These are phyloP conservation scores for Cystobasidium pallidum DNA, from an alignment of 1,284 basidiomycete species.

Conservation along the genomic window DNA sequence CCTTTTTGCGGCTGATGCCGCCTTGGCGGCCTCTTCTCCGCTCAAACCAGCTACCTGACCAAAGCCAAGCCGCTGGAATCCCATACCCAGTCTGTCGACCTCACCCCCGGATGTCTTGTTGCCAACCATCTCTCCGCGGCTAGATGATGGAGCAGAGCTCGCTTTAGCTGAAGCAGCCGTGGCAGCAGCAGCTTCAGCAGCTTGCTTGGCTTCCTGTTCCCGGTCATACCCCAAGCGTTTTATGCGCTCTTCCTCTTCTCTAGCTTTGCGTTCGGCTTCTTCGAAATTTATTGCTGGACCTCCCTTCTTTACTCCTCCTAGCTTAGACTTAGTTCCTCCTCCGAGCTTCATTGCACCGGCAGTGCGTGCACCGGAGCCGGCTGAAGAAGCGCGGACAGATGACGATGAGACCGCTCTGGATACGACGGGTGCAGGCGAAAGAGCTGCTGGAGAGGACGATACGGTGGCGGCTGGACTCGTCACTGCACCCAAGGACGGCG, in stretches of 20 bases:
- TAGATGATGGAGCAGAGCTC: conserved; percentile 38
- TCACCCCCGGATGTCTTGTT: conserved; percentile 56
- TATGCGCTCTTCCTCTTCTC: conserved; percentile 84
- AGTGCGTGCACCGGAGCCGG: conserved; percentile 63
- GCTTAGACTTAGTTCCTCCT: conserved; percentile 58
- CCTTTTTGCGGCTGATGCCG: conserved; percentile 50
- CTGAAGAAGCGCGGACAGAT: conserved; percentile 61
- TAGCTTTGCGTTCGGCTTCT: conserved; percentile 82
- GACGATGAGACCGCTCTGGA: conserved; percentile 60
- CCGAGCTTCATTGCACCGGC: conserved; percentile 63
- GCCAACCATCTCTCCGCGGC: conserved; percentile 33
- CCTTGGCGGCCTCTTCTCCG: conserved; percentile 51
- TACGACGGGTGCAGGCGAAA: conserved; percentile 53
- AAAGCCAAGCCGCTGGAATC: conserved; percentile 83
- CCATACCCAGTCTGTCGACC: conserved; percentile 71
- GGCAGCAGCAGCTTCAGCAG: conserved; percentile 61
- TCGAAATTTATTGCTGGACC: conserved; percentile 81
- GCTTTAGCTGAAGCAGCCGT: conserved; percentile 56
- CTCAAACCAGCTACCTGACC: conserved; percentile 64
- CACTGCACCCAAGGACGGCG: conserved; percentile 37
- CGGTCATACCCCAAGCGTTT: conserved; percentile 87
- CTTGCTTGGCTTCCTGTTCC: conserved; percentile 70
- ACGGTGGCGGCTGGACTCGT: conserved; percentile 25
- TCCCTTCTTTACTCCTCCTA: conserved; percentile 80
- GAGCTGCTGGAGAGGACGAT: conserved; percentile 20